These are phyloP conservation scores for Phoenix roebelenii DNA, from an alignment of 176 grass and related monocot genomes.

Conservation along the genomic window DNA sequence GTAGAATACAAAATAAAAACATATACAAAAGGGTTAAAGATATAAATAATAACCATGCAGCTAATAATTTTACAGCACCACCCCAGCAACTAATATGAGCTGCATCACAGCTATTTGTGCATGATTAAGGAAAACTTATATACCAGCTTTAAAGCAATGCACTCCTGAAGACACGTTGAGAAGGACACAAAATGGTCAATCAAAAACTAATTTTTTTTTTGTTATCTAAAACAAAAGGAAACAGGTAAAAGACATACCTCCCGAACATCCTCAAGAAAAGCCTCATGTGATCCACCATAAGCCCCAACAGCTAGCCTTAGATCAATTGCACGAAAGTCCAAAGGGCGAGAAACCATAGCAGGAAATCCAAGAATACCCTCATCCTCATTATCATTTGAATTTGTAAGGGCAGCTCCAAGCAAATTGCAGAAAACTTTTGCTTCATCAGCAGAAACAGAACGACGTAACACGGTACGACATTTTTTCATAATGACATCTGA, in stretches of 20 bases:
- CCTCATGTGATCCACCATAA: constrained; percentile 77
- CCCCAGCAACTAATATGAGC: too few relatives aligned
- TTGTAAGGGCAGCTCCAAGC: constrained; percentile 74
- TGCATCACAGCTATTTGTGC: too few relatives aligned
- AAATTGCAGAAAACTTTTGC: constrained; percentile 88
- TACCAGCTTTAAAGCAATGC: too few relatives aligned
- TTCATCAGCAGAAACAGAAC: constrained; percentile 65
- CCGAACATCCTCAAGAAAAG: constrained; percentile 86
- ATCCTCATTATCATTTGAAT: constrained; percentile 86
- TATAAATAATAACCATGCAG: too few relatives aligned
- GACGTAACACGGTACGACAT: constrained; percentile 62
- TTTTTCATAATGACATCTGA: constrained; percentile 72
- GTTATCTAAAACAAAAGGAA: neutral
- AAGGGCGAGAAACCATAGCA: constrained; percentile 83
- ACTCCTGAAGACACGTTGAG: too few relatives aligned
- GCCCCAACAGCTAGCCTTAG: constrained; percentile 77
- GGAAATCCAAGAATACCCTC: constrained; percentile 97
- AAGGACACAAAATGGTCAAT: too few relatives aligned
- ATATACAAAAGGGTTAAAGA: too few relatives aligned
- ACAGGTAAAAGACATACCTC: constrained; percentile 51
- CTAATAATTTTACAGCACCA: too few relatives aligned
- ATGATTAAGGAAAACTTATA: too few relatives aligned
- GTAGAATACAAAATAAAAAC: too few relatives aligned
- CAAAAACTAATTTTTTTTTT: too few relatives aligned
- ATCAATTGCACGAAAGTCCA: constrained; percentile 97